These are phyloP conservation scores for Albatrellus ellisii DNA, from an alignment of 768 basidiomycete genomes.

Conservation along the genomic window DNA sequence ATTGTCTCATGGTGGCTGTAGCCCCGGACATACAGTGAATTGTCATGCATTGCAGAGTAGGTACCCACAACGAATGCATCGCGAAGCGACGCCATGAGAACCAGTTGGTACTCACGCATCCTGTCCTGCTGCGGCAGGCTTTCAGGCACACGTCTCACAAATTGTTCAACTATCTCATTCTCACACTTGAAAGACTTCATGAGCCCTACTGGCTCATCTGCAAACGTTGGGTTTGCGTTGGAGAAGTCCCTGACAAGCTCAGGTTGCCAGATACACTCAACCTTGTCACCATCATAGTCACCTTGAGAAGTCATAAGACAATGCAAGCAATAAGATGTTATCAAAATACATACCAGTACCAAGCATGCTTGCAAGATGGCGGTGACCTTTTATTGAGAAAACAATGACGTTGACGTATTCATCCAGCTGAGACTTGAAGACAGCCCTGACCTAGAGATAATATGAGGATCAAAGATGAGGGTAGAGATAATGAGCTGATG, in stretches of 20 bases:
- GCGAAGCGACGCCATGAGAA: conserved; percentile 36
- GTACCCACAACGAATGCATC: conserved; percentile 34
- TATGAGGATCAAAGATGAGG: not conserved
- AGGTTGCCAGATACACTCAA: conserved; percentile 43
- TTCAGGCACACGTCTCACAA: conserved; percentile 20
- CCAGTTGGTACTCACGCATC: conserved; percentile 30
- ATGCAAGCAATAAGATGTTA: not conserved
- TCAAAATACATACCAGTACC: conserved; percentile 36
- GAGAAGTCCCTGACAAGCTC: conserved; percentile 38
- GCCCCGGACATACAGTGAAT: conserved; percentile 37
- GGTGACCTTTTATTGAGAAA: conserved; percentile 20
- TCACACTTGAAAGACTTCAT: conserved; percentile 27
- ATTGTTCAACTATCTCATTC: conserved; percentile 31
- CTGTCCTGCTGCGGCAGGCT: conserved; percentile 11
- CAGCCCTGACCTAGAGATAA: conserved; percentile 37
- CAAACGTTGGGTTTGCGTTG: conserved; percentile 36
- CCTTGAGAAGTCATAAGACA: conserved; percentile 22
- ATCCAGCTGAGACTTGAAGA: conserved; percentile 34
- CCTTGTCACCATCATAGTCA: conserved; percentile 63
- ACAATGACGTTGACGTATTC: conserved; percentile 44
- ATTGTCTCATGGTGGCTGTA: conserved; percentile 36
- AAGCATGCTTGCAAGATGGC: conserved; percentile 48
- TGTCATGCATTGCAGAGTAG: conserved; percentile 42
- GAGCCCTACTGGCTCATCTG: conserved; percentile 35
- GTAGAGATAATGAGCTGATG: not conserved